These are phyloP conservation scores for Candida xyloterini DNA, from an alignment of 805 yeast species.

Conservation along the genomic window DNA sequence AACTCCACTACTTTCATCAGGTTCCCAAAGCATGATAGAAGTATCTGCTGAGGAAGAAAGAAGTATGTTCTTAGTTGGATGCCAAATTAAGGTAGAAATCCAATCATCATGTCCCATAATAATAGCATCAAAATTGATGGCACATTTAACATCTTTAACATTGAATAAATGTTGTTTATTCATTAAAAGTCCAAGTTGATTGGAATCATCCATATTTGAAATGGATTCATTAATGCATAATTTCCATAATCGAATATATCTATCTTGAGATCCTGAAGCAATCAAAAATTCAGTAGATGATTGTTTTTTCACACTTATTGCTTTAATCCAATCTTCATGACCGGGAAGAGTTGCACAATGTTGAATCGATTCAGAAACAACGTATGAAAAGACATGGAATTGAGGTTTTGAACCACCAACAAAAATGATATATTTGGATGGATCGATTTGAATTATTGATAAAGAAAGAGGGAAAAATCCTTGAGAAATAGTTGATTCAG, in stretches of 20 bases:
- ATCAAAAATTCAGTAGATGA: conserved; percentile 55
- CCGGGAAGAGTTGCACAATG: conserved; percentile 66
- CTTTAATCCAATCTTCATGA: conserved; percentile 95
- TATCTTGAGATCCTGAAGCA: conserved; percentile 91
- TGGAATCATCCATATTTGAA: conserved; percentile 53
- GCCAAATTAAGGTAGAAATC: conserved; percentile 87
- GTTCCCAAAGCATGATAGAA: conserved; percentile 90
- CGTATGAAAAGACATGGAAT: conserved; percentile 54
- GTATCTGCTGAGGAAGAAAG: conserved; percentile 92
- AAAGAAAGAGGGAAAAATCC: conserved; percentile 52
- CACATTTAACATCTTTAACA: conserved; percentile 39
- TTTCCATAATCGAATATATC: conserved; percentile 90
- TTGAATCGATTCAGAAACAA: conserved; percentile 24
- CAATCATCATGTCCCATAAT: conserved; percentile 99
- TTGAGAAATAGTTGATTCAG: conserved; percentile 34
- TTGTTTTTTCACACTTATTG: conserved; percentile 56
- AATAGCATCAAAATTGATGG: conserved; percentile 83
- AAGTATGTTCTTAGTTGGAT: conserved; percentile 56
- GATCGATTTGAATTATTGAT: conserved; percentile 31
- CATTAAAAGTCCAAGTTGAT: conserved; percentile 52
- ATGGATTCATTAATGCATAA: conserved; percentile 53
- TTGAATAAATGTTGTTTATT: conserved; percentile 70
- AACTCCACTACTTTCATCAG: conserved; percentile 79
- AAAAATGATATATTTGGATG: conserved; percentile 47
- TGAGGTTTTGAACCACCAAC: conserved; percentile 68